Percentiles rank a stretch among this genome's conserved stretches.
Evolutionary conservation across 2,329 filamentous ascomycete genomes (phyloP).

Genomic region (Calonectria ilicicola): DNA sequence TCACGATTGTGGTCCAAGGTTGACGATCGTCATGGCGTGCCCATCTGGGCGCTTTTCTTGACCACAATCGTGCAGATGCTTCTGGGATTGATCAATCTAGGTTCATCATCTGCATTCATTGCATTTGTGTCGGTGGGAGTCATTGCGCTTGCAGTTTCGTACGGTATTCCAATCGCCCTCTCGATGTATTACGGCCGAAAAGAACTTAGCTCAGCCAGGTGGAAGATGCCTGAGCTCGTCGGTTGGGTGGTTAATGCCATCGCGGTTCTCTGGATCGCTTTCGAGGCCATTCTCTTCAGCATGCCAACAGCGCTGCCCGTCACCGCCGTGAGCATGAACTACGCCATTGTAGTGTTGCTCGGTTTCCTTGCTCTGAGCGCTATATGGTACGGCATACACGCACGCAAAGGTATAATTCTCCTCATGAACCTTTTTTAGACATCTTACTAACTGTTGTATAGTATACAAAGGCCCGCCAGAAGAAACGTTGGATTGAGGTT

Average conservation of each 20-base stretch:
- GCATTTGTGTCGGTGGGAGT: conserved; percentile 84
- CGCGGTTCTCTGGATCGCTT: conserved; percentile 75
- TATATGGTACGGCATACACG: conserved; percentile 70
- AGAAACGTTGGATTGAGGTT: not conserved
- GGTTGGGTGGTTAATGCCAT: conserved; percentile 76
- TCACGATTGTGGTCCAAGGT: conserved; percentile 75
- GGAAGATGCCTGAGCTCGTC: conserved; percentile 67
- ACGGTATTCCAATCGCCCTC: conserved; percentile 81
- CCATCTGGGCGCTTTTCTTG: conserved; percentile 75
- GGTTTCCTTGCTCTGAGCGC: conserved; percentile 71
- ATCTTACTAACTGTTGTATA: not conserved
- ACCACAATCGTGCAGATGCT: conserved; percentile 77
- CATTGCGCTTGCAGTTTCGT: conserved; percentile 80
- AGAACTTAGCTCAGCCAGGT: conserved; percentile 57
- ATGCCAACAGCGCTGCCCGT: conserved; percentile 76
- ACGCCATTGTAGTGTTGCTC: conserved; percentile 74
- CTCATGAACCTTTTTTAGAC: not conserved
- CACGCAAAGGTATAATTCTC: conserved; percentile 27
- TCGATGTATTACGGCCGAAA: conserved; percentile 73
- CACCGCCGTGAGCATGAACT: conserved; percentile 70
- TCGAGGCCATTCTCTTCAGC: conserved; percentile 81
- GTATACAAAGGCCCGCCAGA: conserved; percentile 41
- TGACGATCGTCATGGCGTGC: conserved; percentile 74
- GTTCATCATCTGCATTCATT: conserved; percentile 80
- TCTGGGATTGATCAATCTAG: conserved; percentile 83